Evolutionary conservation across 83 land plant species (phyloP).

Genomic region (Isoetes engelmannii): DNA sequence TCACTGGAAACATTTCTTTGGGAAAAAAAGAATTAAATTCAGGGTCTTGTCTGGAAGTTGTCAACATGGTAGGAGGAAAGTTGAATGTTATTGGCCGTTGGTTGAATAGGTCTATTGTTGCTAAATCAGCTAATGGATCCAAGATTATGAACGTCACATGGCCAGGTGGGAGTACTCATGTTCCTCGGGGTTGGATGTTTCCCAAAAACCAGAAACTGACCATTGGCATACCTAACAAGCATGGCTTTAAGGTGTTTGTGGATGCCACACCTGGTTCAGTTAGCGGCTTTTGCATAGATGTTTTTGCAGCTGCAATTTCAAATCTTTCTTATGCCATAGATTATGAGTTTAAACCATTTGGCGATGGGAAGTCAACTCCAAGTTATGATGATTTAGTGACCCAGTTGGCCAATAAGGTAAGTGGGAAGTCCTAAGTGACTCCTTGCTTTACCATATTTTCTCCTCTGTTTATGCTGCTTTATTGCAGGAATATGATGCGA

Average conservation of each 20-base stretch:
- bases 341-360: constrained; percentile 3
- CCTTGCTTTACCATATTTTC: neutral
- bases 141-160: constrained; percentile 24
- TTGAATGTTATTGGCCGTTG: constrained; percentile 52
- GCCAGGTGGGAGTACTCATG: constrained; percentile 50
- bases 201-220: constrained; percentile 6
- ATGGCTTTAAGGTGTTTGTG: constrained; percentile 16
- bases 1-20: neutral
- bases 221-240: constrained; percentile 11
- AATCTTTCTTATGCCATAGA: constrained; percentile 1
- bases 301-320: constrained; percentile 4
- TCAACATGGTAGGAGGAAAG: constrained; percentile 53
- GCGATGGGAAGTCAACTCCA: constrained; percentile 22
- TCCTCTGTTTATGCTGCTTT: too few species aligned
- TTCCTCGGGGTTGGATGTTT: constrained; percentile 20
- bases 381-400: constrained; percentile 9
- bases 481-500: constrained; percentile 80
- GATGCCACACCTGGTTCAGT: neutral
- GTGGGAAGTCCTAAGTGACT: neutral
- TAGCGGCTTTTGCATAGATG: constrained; percentile 14
- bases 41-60: constrained; percentile 36
- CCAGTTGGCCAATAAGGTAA: constrained; percentile 8
- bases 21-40: neutral
- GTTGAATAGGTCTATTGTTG: constrained; percentile 42
- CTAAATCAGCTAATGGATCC: neutral